Percentiles rank a stretch among this genome's conserved stretches.
Conservation (phyloP, 106 monocot genomes). For the Acanthochlamys bracteata region DNA sequence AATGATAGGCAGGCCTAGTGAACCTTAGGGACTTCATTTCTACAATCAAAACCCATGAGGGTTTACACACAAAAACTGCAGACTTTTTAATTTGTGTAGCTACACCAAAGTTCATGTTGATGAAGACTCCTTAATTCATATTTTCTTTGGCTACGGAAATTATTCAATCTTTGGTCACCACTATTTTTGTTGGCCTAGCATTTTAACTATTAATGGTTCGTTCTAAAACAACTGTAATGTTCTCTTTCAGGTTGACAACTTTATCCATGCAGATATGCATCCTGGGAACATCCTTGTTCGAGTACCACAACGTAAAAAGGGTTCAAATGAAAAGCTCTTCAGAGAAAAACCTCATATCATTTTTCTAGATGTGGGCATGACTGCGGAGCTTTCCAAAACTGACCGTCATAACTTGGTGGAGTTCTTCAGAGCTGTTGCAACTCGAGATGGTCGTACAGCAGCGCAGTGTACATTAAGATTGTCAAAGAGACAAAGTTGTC, state of each 20-base stretch:
- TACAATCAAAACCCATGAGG: too few relatives aligned
- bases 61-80: too few relatives aligned
- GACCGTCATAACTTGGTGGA: constrained; percentile 48
- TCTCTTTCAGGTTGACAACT: constrained; percentile 60
- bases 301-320: constrained; percentile 22
- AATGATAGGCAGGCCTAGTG: too few relatives aligned
- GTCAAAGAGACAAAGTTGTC: constrained; percentile 51
- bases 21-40: too few relatives aligned
- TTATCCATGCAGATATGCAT: constrained; percentile 79
- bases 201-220: not conserved
- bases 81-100: too few relatives aligned
- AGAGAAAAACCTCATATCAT: constrained; percentile 51
- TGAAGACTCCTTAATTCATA: too few relatives aligned
- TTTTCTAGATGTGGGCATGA: constrained; percentile 77
- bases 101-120: too few relatives aligned
- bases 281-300: constrained; percentile 71
- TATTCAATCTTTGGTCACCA: too few relatives aligned
- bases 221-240: not conserved
- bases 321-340: constrained; percentile 26
- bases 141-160: too few relatives aligned
- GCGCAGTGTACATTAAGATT: constrained; percentile 52
- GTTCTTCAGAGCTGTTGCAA: constrained; percentile 62
- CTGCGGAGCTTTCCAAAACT: constrained; percentile 53
- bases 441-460: constrained; percentile 64
- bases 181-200: too few relatives aligned